Evolutionary conservation across 2,329 filamentous ascomycete species (phyloP).

Genomic region (Sporothrix mexicana): DNA sequence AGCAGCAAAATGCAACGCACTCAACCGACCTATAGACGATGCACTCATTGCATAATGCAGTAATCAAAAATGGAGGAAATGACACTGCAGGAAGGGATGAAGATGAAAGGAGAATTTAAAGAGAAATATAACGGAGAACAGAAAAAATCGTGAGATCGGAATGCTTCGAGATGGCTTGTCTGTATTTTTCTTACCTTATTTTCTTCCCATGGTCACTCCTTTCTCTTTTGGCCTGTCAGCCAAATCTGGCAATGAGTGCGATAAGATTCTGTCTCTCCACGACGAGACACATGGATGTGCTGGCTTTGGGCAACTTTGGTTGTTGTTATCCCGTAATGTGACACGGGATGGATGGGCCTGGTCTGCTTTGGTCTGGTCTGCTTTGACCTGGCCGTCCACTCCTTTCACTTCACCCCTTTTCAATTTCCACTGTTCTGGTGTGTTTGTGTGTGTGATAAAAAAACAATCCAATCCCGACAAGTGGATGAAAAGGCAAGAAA

Average conservation of each 20-base stretch:
- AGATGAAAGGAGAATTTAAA: neutral
- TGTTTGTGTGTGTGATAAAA: neutral
- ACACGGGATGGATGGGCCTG: neutral
- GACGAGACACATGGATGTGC: neutral
- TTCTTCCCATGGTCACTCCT: neutral
- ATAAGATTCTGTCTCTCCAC: neutral
- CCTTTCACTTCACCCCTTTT: neutral
- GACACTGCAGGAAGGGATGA: neutral
- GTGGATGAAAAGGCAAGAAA: neutral
- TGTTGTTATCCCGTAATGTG: neutral
- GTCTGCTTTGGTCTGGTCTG: too few species aligned
- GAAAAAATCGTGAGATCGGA: neutral
- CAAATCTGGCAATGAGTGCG: conserved; percentile 33
- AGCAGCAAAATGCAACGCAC: neutral
- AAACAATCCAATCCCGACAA: neutral
- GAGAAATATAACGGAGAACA: neutral
- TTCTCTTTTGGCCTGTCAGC: neutral
- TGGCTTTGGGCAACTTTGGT: neutral
- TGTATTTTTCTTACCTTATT: neutral
- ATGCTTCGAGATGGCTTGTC: neutral
- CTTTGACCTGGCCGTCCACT: too few species aligned
- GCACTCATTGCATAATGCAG: conserved; percentile 25
- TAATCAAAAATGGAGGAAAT: conserved; percentile 16
- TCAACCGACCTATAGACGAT: conserved; percentile 15
- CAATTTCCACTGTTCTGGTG: too few species aligned